phyloP scores from a whole-genome alignment of 108 stramenopile species.

The Cyclotella cryptica region DNA sequence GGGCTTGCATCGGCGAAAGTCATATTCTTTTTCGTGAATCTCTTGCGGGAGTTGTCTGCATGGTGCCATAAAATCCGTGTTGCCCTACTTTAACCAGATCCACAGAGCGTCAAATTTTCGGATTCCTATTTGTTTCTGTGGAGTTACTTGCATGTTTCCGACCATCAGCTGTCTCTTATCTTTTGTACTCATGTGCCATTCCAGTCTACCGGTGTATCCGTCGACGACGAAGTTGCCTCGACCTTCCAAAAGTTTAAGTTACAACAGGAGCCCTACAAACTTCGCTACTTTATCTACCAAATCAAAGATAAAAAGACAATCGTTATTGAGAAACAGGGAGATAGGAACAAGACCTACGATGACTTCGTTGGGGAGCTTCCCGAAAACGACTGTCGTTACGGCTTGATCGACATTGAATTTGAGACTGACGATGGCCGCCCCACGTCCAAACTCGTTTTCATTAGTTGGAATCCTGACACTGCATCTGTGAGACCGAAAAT shows the following conservation, averaged over 20 bases:
- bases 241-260: constrained; percentile 89
- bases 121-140: no score
- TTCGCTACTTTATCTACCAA: constrained; percentile 85
- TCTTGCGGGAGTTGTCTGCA: no score
- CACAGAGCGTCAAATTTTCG: no score
- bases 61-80: no score
- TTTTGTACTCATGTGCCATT: neutral
- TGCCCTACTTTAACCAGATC: no score
- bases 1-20: no score
- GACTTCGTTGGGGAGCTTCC: constrained; percentile 84
- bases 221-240: constrained; percentile 70
- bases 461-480: constrained; percentile 95
- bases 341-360: constrained; percentile 69
- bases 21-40: no score
- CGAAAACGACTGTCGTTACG: constrained; percentile 93
- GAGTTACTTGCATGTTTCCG: no score
- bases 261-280: constrained; percentile 70
- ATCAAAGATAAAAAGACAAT: constrained; percentile 88
- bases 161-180: neutral
- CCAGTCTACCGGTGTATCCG: constrained; percentile 88
- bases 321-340: constrained; percentile 74
- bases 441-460: constrained; percentile 92
- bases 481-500: constrained; percentile 90
- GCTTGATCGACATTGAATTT: constrained; percentile 92
- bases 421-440: constrained; percentile 88